These are phyloP conservation scores for Coemansia sp. DNA, from an alignment of 192 early-diverging fungal genomes.

Conservation along the genomic window DNA sequence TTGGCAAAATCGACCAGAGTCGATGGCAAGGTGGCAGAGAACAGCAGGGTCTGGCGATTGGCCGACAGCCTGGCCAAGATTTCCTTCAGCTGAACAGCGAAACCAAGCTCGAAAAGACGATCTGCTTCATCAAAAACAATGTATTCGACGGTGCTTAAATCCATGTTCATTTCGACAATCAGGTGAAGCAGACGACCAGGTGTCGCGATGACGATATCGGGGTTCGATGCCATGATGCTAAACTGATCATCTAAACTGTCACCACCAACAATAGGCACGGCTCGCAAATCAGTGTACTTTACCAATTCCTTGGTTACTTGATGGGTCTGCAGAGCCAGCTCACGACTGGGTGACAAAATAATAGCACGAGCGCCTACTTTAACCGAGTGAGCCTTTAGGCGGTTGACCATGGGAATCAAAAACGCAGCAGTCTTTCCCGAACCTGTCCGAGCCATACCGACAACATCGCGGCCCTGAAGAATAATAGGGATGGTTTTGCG, in stretches of 20 bases:
- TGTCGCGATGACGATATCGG: conserved; percentile 87
- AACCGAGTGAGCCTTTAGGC: conserved; percentile 83
- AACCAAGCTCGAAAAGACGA: conserved; percentile 96
- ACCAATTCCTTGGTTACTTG: conserved; percentile 89
- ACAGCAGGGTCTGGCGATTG: conserved; percentile 86
- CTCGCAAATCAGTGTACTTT: conserved; percentile 91
- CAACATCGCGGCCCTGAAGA: conserved; percentile 88
- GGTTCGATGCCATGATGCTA: conserved; percentile 86
- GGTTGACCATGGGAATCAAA: conserved; percentile 88
- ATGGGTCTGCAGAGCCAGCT: conserved; percentile 94
- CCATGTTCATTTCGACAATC: conserved; percentile 84
- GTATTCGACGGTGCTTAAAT: conserved; percentile 86
- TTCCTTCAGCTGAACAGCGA: conserved; percentile 92
- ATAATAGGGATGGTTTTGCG: conserved; percentile 91
- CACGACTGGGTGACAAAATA: conserved; percentile 91
- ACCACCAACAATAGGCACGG: conserved; percentile 90
- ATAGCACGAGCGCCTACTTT: conserved; percentile 81
- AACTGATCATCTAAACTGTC: conserved; percentile 98
- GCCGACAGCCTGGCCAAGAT: conserved; percentile 82
- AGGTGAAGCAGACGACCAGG: conserved; percentile 83
- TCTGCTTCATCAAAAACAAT: conserved; percentile 99
- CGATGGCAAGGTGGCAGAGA: conserved; percentile 94
- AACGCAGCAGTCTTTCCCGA: conserved; percentile 97
- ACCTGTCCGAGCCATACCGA: conserved; percentile 98
- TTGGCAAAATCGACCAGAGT: conserved; percentile 95